A percentile compares a stretch with the other conserved stretches of the same genome.
phyloP scores from a whole-genome alignment of 345 rosid species.

The Eucalyptus urophylla region DNA sequence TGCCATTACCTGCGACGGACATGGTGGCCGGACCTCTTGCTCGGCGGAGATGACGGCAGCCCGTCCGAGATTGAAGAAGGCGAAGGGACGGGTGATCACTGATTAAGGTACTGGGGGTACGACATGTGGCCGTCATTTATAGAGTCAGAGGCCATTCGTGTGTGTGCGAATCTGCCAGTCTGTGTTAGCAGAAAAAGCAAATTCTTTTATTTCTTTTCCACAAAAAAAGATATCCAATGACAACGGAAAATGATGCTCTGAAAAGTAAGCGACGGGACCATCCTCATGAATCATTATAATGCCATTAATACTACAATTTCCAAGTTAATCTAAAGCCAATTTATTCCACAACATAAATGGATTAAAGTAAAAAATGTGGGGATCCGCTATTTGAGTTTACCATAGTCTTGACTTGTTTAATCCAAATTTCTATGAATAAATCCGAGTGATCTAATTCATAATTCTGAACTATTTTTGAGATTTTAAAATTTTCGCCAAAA shows the following conservation, averaged over 20 bases:
- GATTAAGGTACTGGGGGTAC: too few relatives aligned
- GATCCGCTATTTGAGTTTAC: not conserved
- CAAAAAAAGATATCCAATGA: too few relatives aligned
- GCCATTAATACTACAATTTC: not conserved
- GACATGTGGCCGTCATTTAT: not conserved
- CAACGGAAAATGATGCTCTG: not conserved
- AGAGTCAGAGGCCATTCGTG: not conserved
- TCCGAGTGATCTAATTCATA: not conserved
- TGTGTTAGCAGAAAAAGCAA: not conserved
- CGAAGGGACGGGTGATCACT: not conserved
- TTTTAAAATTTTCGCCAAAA: not conserved
- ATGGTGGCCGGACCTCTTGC: not conserved
- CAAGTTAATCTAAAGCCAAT: not conserved
- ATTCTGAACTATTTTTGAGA: not conserved
- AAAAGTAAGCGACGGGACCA: not conserved
- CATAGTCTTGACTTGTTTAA: not conserved
- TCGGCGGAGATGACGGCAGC: not conserved
- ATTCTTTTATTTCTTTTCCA: too few relatives aligned
- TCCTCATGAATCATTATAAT: not conserved
- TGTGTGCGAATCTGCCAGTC: not conserved
- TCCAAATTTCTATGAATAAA: too few relatives aligned
- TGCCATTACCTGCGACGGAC: not conserved
- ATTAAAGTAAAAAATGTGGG: not conserved
- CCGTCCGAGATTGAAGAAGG: not conserved
- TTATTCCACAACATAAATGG: not conserved